phyloP scores from a whole-genome alignment of 768 basidiomycete species.

The Pisolithus tinctorius region DNA sequence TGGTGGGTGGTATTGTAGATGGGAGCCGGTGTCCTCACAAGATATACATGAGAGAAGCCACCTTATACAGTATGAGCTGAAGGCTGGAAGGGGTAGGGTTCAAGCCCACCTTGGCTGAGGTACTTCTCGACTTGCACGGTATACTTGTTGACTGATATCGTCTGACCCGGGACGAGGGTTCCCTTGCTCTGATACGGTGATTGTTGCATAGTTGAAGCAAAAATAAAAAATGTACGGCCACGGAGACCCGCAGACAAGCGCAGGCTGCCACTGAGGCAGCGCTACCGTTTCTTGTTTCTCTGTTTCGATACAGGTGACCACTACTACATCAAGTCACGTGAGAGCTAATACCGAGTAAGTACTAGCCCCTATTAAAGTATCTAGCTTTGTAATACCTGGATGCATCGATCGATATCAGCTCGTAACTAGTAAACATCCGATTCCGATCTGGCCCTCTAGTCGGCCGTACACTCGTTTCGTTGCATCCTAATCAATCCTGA shows the following conservation, averaged over 20 bases:
- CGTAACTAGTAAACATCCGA: too few relatives aligned
- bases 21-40: constrained; percentile 79
- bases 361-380: not conserved
- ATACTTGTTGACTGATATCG: constrained; percentile 85
- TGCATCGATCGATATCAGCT: too few relatives aligned
- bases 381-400: too few relatives aligned
- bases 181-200: constrained; percentile 55
- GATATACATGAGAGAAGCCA: constrained; percentile 97
- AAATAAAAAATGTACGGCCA: constrained; percentile 1
- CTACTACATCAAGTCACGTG: not conserved
- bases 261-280: not conserved
- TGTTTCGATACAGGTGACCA: too few relatives aligned
- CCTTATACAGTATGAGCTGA: constrained; percentile 48
- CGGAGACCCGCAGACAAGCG: constrained; percentile 2
- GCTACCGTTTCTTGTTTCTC: too few relatives aligned
- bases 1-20: constrained; percentile 91
- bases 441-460: too few relatives aligned
- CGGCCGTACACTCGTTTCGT: too few relatives aligned
- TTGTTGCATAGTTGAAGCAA: constrained; percentile 28
- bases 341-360: not conserved
- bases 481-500: too few relatives aligned
- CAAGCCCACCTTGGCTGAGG: constrained; percentile 77
- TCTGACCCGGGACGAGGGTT: constrained; percentile 74
- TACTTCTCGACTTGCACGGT: constrained; percentile 90
- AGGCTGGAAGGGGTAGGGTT: constrained; percentile 4